Evolutionary conservation across 2,329 filamentous ascomycete species (phyloP).

Genomic region (Colletotrichum australisinense): DNA sequence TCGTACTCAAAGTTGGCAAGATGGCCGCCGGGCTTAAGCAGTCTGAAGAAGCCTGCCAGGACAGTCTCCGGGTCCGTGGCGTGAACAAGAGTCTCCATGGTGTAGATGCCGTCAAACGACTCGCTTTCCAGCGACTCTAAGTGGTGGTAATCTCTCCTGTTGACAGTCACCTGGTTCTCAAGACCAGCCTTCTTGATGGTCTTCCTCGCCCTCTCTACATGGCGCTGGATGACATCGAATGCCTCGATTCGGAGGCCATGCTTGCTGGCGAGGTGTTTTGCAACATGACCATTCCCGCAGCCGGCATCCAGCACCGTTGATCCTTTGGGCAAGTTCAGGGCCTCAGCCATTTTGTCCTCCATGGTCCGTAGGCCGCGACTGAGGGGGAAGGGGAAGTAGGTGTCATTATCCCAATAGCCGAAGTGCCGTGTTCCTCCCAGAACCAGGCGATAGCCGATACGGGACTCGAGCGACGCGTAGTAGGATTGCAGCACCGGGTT

Average conservation of each 20-base stretch:
- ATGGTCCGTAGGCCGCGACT: conserved; percentile 54
- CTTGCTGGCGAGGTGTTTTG: conserved; percentile 56
- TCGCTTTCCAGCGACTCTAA: conserved; percentile 44
- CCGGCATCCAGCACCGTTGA: not conserved
- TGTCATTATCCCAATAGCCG: conserved; percentile 58
- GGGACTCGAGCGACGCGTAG: conserved; percentile 57
- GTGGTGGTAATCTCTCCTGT: conserved; percentile 62
- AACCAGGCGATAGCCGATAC: conserved; percentile 54
- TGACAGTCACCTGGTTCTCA: conserved; percentile 46
- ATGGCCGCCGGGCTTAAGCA: not conserved
- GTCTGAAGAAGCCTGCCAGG: not conserved
- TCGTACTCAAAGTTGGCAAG: not conserved
- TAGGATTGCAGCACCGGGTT: not conserved
- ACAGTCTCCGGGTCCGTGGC: not conserved
- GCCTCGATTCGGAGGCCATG: conserved; percentile 53
- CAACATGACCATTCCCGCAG: conserved; percentile 61
- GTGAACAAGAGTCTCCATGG: not conserved
- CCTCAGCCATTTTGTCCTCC: conserved; percentile 56
- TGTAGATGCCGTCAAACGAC: not conserved
- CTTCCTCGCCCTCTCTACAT: conserved; percentile 55
- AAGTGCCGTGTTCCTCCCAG: conserved; percentile 62
- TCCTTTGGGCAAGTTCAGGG: not conserved
- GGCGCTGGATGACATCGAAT: conserved; percentile 62
- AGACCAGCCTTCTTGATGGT: conserved; percentile 49
- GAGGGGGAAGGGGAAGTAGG: conserved; percentile 61